These are phyloP conservation scores for Podospora pseudocomata DNA, from an alignment of 495 filamentous ascomycete species.

Conservation along the genomic window DNA sequence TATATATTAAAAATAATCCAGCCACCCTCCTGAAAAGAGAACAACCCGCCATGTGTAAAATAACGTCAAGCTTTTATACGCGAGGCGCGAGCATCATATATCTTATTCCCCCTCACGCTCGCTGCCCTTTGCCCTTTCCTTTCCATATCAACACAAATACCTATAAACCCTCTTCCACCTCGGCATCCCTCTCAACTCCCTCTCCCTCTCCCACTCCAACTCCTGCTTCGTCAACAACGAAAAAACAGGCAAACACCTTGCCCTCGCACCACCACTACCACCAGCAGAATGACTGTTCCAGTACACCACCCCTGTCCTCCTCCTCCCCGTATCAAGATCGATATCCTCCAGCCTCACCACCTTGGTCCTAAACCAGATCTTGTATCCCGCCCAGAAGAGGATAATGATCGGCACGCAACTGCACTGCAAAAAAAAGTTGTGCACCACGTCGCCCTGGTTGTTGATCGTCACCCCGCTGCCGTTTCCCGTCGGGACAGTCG, in stretches of 20 bases:
- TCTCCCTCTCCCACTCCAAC: slow-evolving; percentile 50
- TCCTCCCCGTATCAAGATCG: slow-evolving; percentile 81
- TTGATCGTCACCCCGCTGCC: slow-evolving; percentile 21
- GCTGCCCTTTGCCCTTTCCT: not conserved
- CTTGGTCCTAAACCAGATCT: slow-evolving; percentile 68
- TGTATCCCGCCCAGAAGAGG: slow-evolving; percentile 71
- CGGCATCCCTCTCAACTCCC: slow-evolving; percentile 65
- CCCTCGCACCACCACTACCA: too few relatives aligned
- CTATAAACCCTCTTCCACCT: slow-evolving; percentile 77
- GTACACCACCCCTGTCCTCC: not conserved
- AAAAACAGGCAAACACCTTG: slow-evolving; percentile 53
- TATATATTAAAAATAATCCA: too few relatives aligned
- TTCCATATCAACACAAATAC: slow-evolving; percentile 43
- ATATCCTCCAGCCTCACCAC: slow-evolving; percentile 65
- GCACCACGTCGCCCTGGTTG: slow-evolving; percentile 9
- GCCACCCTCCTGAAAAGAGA: too few relatives aligned
- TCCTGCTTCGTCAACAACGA: slow-evolving; percentile 55
- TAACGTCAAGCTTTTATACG: too few relatives aligned
- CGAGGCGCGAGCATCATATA: too few relatives aligned
- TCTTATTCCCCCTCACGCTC: too few relatives aligned
- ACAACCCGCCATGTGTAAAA: too few relatives aligned
- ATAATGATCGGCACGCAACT: slow-evolving; percentile 81
- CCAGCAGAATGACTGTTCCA: not conserved
- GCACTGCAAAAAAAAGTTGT: slow-evolving; percentile 75
- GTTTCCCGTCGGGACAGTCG: slow-evolving; percentile 37